phyloP scores from a whole-genome alignment of 1,139 yeast genomes.

The Debaryomyces udenii region DNA sequence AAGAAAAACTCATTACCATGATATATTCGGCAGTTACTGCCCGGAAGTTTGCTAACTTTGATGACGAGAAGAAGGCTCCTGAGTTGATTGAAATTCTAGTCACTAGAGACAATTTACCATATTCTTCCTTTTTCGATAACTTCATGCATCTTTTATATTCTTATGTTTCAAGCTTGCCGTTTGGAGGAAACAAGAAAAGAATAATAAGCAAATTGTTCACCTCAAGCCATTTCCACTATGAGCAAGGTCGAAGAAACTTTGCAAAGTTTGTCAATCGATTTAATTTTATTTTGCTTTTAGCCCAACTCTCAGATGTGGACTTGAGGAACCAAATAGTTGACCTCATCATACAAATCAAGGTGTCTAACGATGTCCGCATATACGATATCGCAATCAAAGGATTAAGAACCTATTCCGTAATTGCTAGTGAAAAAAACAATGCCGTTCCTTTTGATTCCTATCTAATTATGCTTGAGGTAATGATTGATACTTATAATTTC shows the following conservation, averaged over 20 bases:
- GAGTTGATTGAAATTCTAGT: conserved; percentile 28
- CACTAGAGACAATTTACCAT: conserved; percentile 38
- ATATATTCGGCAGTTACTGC: conserved; percentile 35
- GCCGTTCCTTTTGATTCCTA: conserved; percentile 28
- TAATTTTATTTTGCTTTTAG: conserved; percentile 38
- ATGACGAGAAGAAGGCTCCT: conserved; percentile 35
- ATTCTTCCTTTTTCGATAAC: conserved; percentile 37
- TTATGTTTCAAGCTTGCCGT: conserved; percentile 35
- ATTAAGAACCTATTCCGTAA: conserved; percentile 24
- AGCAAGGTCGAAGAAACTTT: conserved; percentile 26
- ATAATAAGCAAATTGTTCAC: conserved; percentile 42
- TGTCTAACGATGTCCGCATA: conserved; percentile 29
- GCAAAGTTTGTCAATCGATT: conserved; percentile 42
- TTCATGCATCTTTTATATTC: conserved; percentile 41
- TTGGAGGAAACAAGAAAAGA: conserved; percentile 31
- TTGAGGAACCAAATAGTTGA: conserved; percentile 33
- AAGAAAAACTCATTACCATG: conserved; percentile 35
- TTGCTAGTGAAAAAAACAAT: conserved; percentile 18
- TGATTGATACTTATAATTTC: conserved; percentile 16
- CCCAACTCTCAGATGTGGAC: conserved; percentile 40
- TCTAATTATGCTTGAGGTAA: conserved; percentile 17
- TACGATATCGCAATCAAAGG: conserved; percentile 30
- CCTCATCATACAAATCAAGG: conserved; percentile 27
- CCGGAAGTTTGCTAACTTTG: conserved; percentile 42
- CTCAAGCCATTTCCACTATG: conserved; percentile 40